These are phyloP conservation scores for Oryza punctata DNA, from an alignment of 176 grass and related monocot species.

Conservation along the genomic window DNA sequence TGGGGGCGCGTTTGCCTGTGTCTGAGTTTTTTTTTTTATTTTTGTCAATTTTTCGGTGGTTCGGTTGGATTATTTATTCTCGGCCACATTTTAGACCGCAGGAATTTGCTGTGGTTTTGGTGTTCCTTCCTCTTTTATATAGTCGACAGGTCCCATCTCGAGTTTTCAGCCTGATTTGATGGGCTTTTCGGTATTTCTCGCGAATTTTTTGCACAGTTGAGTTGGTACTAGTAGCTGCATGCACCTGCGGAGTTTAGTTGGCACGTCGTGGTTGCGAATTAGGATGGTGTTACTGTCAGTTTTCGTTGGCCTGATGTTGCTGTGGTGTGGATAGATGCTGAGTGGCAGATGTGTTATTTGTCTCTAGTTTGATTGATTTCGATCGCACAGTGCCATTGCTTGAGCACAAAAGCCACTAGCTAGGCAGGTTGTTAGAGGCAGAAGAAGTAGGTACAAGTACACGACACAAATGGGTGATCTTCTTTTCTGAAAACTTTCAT, in stretches of 20 bases:
- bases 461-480: not conserved
- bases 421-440: not conserved
- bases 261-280: conserved; percentile 36
- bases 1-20: conserved; percentile 4
- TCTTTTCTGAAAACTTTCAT: not conserved
- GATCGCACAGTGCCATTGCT: not conserved
- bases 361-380: not conserved
- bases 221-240: not conserved
- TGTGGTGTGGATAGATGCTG: not conserved
- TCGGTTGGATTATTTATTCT: not conserved
- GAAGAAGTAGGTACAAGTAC: not conserved
- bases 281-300: conserved; percentile 32
- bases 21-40: not conserved
- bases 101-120: not conserved
- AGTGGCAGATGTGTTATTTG: not conserved
- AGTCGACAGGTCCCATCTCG: not conserved
- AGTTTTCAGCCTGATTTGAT: not conserved
- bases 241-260: conserved; percentile 8
- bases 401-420: not conserved
- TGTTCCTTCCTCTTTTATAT: not conserved
- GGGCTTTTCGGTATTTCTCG: not conserved
- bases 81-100: not conserved
- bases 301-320: conserved; percentile 22
- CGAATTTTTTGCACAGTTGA: not conserved
- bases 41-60: not conserved